phyloP scores from a whole-genome alignment of 495 filamentous ascomycete species.

The Aspergillus wentii region DNA sequence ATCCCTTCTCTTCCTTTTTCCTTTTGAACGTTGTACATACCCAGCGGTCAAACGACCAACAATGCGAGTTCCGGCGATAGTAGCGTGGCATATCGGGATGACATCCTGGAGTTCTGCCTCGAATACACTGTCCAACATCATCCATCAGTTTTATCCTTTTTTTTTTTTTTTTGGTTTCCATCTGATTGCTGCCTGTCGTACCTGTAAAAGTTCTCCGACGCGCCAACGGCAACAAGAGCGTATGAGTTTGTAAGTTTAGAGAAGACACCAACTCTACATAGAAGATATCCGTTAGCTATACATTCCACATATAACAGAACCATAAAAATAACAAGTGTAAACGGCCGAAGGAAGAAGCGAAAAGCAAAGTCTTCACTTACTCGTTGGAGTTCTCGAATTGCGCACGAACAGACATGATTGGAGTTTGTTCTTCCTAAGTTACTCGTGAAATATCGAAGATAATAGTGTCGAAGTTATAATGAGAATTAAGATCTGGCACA shows the following conservation, averaged over 20 bases:
- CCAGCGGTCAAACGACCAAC: slow-evolving; percentile 92
- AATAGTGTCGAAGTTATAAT: not conserved
- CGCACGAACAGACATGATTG: slow-evolving; percentile 71
- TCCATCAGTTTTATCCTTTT: slow-evolving; percentile 3
- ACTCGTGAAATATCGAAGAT: too few species aligned
- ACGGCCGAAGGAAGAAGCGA: too few species aligned
- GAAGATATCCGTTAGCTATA: slow-evolving; percentile 1
- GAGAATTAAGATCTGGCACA: too few species aligned
- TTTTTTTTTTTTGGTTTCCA: not conserved
- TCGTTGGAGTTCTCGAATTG: slow-evolving; percentile 99
- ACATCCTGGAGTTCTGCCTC: slow-evolving; percentile 96
- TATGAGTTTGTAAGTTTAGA: slow-evolving; percentile 94
- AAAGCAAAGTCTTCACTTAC: too few species aligned
- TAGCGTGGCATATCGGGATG: slow-evolving; percentile 94
- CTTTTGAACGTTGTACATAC: slow-evolving; percentile 43
- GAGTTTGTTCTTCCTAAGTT: not conserved
- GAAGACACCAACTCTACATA: slow-evolving; percentile 85
- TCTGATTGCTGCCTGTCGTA: slow-evolving; percentile 18
- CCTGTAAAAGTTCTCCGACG: slow-evolving; percentile 98
- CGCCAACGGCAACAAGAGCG: slow-evolving; percentile 86
- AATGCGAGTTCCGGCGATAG: slow-evolving; percentile 95
- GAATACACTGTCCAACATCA: slow-evolving; percentile 58
- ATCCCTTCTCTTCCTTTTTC: slow-evolving; percentile 6
- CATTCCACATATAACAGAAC: too few species aligned
- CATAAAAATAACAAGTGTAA: too few species aligned